Percentiles rank a stretch among this genome's conserved stretches.
Conservation (phyloP, 331 rosid species). For the Telfairia occidentalis region DNA sequence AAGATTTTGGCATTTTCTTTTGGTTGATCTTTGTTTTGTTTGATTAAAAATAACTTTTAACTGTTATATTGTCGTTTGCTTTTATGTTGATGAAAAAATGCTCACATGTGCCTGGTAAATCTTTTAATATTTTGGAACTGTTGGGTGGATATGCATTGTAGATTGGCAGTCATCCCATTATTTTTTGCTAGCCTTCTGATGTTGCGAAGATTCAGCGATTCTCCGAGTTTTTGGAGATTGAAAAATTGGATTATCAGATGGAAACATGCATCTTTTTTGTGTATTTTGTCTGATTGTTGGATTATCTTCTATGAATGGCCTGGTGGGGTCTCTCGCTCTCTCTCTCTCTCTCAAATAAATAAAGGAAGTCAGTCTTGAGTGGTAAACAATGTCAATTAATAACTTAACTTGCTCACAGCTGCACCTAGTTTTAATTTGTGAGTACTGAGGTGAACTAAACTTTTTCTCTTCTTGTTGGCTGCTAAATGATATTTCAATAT, state of each 20-base stretch:
- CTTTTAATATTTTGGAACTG: not conserved
- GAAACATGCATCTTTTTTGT: not conserved
- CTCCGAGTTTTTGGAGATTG: not conserved
- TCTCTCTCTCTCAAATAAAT: not conserved
- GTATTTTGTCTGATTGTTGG: not conserved
- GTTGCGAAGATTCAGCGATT: not conserved
- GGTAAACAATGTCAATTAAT: not conserved
- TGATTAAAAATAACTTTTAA: not conserved
- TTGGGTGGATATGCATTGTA: not conserved
- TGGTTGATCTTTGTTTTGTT: not conserved
- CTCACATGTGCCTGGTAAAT: not conserved
- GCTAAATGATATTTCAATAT: not conserved
- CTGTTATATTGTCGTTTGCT: not conserved
- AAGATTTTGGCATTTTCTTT: not conserved
- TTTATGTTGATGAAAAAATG: not conserved
- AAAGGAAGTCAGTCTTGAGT: not conserved
- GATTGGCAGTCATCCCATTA: not conserved
- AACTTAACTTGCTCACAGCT: not conserved
- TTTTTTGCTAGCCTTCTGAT: not conserved
- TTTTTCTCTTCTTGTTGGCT: not conserved
- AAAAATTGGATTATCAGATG: not conserved
- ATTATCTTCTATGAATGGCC: not conserved
- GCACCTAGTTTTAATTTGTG: not conserved
- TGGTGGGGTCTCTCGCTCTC: not conserved
- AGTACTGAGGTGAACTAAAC: not conserved